Percentiles rank a stretch among this genome's conserved stretches.
These are phyloP conservation scores for Immersiporthe knoxdaviesiana DNA, from an alignment of 2,329 filamentous ascomycete genomes.

Conservation along the genomic window DNA sequence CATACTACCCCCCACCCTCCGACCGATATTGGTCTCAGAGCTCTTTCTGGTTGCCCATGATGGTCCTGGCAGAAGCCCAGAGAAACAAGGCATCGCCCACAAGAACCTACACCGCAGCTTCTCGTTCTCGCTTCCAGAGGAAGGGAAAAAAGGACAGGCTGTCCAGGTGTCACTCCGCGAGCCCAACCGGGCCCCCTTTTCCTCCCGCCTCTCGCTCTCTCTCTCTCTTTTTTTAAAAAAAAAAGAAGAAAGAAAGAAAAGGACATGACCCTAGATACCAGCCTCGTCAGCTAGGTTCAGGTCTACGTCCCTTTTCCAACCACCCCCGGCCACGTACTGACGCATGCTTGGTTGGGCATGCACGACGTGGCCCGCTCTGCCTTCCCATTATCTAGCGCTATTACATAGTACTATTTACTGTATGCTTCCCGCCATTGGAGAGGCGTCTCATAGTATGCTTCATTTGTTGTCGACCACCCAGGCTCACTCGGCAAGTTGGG, in stretches of 20 bases:
- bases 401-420: no score
- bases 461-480: not conserved
- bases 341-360: not conserved
- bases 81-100: not conserved
- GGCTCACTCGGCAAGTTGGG: not conserved
- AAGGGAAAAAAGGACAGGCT: not conserved
- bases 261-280: not conserved
- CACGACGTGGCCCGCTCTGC: conserved; percentile 1
- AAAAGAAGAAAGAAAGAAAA: no score
- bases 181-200: not conserved
- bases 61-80: not conserved
- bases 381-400: not conserved
- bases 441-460: not conserved
- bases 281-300: not conserved
- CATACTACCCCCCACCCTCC: not conserved
- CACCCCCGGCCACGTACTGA: not conserved
- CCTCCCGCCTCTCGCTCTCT: no score
- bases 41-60: not conserved
- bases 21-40: not conserved
- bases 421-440: conserved; percentile 3
- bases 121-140: not conserved
- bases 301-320: not conserved
- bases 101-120: not conserved
- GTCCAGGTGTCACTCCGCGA: not conserved
- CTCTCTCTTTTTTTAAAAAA: not conserved